phyloP scores from a whole-genome alignment of 768 basidiomycete genomes.

The Pisolithus orientalis region DNA sequence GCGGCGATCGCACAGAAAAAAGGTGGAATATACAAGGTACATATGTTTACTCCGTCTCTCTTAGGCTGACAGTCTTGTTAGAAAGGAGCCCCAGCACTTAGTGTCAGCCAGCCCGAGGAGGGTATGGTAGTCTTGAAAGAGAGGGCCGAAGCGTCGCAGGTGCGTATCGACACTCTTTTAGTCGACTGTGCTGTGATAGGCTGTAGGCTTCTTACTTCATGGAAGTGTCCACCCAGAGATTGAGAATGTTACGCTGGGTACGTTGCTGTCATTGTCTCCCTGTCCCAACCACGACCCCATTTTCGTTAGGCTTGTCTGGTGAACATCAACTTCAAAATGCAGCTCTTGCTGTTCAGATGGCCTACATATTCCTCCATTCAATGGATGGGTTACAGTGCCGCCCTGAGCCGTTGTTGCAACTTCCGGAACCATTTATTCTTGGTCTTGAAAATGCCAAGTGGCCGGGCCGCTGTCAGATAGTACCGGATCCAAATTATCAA shows the following conservation, averaged over 20 bases:
- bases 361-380: constrained; percentile 52
- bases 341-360: constrained; percentile 71
- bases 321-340: constrained; percentile 86
- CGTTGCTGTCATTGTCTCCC: background rate
- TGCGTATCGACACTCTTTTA: constrained; percentile 19
- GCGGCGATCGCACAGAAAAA: constrained; percentile 92
- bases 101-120: constrained; percentile 69
- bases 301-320: constrained; percentile 68
- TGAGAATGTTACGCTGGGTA: constrained; percentile 54
- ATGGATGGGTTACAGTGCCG: constrained; percentile 13
- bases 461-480: constrained; percentile 93
- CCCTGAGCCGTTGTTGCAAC: constrained; percentile 11
- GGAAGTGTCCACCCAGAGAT: constrained; percentile 41
- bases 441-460: constrained; percentile 74
- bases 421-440: constrained; percentile 49
- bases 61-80: constrained; percentile 19
- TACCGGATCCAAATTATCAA: constrained; percentile 50
- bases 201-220: constrained; percentile 62
- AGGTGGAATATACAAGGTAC: constrained; percentile 93
- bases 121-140: constrained; percentile 60
- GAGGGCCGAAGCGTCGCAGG: constrained; percentile 63
- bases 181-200: background rate
- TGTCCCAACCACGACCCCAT: constrained; percentile 1
- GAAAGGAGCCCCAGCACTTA: constrained; percentile 83
- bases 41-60: background rate